phyloP scores from a whole-genome alignment of 345 rosid species.

The Salix koriyanagi region DNA sequence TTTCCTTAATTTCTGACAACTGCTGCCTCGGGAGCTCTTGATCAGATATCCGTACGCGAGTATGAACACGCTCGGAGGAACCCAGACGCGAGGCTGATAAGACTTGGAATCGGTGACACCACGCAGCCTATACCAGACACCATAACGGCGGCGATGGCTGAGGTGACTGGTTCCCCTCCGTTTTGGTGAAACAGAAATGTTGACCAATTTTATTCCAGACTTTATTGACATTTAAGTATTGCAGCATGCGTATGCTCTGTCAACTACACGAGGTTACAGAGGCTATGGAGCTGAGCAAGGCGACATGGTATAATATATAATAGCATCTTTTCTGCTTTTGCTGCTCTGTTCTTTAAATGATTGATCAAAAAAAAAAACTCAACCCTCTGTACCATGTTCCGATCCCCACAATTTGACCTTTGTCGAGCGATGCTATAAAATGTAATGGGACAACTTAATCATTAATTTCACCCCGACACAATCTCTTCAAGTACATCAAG shows the following conservation, averaged over 20 bases:
- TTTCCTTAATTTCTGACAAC: too few species aligned
- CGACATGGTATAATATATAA: constrained; percentile 35
- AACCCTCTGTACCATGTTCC: too few species aligned
- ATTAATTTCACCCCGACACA: too few species aligned
- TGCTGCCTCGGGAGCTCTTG: neutral
- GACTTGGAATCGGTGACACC: constrained; percentile 79
- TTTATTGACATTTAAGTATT: neutral
- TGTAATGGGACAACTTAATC: too few species aligned
- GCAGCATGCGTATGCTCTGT: constrained; percentile 56
- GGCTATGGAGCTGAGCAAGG: constrained; percentile 72
- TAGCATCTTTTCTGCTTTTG: too few species aligned
- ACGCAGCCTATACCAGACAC: constrained; percentile 63
- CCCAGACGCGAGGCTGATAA: constrained; percentile 55
- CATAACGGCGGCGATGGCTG: constrained; percentile 59
- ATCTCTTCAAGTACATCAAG: too few species aligned
- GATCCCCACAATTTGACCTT: too few species aligned
- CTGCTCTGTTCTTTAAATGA: too few species aligned
- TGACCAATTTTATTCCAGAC: too few species aligned
- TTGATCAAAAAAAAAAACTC: too few species aligned
- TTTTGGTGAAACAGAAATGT: neutral
- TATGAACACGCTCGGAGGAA: constrained; percentile 46
- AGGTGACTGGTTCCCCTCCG: constrained; percentile 20
- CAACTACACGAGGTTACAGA: constrained; percentile 48
- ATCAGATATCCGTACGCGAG: constrained; percentile 56
- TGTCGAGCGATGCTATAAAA: too few species aligned